These are phyloP conservation scores for Blastocystis sp. DNA, from an alignment of 352 stramenopile species.

Conservation along the genomic window DNA sequence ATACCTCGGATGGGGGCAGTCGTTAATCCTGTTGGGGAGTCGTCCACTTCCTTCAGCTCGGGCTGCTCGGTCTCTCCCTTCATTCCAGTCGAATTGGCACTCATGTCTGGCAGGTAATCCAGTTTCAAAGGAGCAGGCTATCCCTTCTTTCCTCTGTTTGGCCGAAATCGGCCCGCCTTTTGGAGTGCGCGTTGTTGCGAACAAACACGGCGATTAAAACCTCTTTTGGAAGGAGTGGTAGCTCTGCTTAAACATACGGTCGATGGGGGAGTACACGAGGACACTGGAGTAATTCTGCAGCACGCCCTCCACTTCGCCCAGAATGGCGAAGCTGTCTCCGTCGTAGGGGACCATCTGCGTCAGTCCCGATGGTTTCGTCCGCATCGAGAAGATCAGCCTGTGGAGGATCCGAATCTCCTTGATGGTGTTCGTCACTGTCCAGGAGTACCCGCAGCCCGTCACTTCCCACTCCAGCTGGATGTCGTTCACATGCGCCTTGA, in stretches of 20 bases:
- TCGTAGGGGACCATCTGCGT: slow-evolving; percentile 6
- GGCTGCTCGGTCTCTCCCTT: neutral
- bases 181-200: neutral
- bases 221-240: slow-evolving; percentile 16
- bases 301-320: slow-evolving; percentile 2
- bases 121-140: neutral
- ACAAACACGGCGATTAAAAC: neutral
- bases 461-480: slow-evolving; percentile 28
- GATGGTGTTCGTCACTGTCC: neutral
- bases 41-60: neutral
- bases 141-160: no score
- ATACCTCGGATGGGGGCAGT: neutral
- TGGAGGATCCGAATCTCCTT: slow-evolving; percentile 16
- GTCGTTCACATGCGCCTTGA: neutral
- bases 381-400: neutral
- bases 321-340: neutral
- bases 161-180: no score
- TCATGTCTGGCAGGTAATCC: neutral
- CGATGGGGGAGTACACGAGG: slow-evolving; percentile 13
- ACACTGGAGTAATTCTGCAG: neutral
- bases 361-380: neutral
- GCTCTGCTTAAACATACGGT: slow-evolving; percentile 50
- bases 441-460: slow-evolving; percentile 20
- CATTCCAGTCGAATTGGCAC: neutral
- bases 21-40: neutral